phyloP scores from a whole-genome alignment of 2,329 filamentous ascomycete genomes.

The Sarocladium oryzae region DNA sequence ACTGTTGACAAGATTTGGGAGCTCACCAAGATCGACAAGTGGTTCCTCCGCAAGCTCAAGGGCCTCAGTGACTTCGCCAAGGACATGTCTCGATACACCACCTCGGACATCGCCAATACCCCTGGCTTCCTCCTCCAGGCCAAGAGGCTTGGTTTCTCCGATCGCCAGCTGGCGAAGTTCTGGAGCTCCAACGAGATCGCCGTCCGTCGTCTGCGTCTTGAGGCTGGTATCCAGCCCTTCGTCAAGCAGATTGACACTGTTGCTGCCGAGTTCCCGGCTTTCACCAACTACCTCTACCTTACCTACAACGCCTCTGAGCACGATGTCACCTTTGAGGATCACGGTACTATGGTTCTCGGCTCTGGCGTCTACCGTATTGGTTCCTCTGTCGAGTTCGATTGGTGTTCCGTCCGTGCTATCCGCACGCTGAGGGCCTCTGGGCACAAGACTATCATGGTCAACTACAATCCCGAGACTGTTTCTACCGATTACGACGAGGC shows the following conservation, averaged over 20 bases:
- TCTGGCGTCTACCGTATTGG: conserved; percentile 97
- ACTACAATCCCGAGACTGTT: conserved; percentile 88
- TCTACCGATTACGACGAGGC: conserved; percentile 91
- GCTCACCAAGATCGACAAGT: conserved; percentile 97
- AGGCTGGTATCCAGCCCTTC: conserved; percentile 77
- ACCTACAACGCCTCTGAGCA: conserved; percentile 90
- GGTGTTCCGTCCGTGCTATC: conserved; percentile 94
- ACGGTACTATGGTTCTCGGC: conserved; percentile 92
- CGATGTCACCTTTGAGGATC: conserved; percentile 78
- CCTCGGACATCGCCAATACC: conserved; percentile 57
- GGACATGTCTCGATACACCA: conserved; percentile 61
- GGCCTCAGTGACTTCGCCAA: conserved; percentile 84
- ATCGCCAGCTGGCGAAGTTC: conserved; percentile 89
- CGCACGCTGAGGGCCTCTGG: conserved; percentile 78
- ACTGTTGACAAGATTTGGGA: conserved; percentile 96
- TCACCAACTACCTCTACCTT: conserved; percentile 92
- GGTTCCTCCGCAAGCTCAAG: conserved; percentile 93
- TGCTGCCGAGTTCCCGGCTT: conserved; percentile 89
- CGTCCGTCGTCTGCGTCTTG: conserved; percentile 75
- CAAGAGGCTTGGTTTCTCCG: conserved; percentile 91
- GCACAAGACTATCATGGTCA: conserved; percentile 95
- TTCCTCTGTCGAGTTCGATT: conserved; percentile 97
- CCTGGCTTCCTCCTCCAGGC: conserved; percentile 68
- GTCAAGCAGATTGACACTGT: conserved; percentile 99
- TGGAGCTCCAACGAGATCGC: conserved; percentile 92